Percentiles rank a stretch among this genome's conserved stretches.
These are phyloP conservation scores for Malassezia sympodialis DNA, from an alignment of 1,284 basidiomycete genomes.

Conservation along the genomic window DNA sequence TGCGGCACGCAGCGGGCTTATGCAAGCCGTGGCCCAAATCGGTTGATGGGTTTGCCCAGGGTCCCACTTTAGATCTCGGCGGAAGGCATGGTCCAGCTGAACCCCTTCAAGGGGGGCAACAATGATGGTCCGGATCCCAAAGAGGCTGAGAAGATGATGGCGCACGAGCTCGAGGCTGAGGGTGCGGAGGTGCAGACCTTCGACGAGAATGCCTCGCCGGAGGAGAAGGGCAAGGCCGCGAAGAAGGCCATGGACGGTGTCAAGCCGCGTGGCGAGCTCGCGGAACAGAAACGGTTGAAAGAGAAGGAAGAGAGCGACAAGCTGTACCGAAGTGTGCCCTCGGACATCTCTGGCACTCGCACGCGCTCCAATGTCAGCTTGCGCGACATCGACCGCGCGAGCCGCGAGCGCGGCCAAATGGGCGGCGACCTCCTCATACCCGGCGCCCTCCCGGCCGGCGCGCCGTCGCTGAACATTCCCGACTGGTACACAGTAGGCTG, in stretches of 20 bases:
- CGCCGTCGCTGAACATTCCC: conserved; percentile 26
- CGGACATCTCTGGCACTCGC: conserved; percentile 32
- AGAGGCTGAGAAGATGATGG: conserved; percentile 21
- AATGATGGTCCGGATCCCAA: conserved; percentile 8
- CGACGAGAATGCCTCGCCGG: conserved; percentile 36
- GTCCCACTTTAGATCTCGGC: neutral
- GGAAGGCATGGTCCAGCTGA: neutral
- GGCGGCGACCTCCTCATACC: conserved; percentile 24
- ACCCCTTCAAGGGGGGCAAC: conserved; percentile 1
- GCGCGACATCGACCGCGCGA: conserved; percentile 35
- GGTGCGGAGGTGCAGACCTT: conserved; percentile 37
- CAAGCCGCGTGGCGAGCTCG: conserved; percentile 23
- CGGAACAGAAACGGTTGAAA: conserved; percentile 12
- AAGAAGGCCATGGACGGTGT: conserved; percentile 24
- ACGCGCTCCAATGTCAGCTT: conserved; percentile 32
- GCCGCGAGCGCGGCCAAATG: conserved; percentile 26
- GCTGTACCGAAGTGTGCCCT: conserved; percentile 21
- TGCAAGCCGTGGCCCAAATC: neutral
- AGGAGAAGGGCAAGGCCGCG: conserved; percentile 37
- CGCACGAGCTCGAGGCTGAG: conserved; percentile 23
- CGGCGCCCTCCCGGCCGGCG: conserved; percentile 30
- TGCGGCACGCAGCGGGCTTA: neutral
- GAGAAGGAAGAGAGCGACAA: conserved; percentile 5
- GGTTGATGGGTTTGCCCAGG: neutral
- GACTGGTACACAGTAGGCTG: conserved; percentile 35